Evolutionary conservation across 1,284 basidiomycete genomes (phyloP), one percentile per base, ranked within the genome.

Genomic region (Singerocomus inundabilis): DNA sequence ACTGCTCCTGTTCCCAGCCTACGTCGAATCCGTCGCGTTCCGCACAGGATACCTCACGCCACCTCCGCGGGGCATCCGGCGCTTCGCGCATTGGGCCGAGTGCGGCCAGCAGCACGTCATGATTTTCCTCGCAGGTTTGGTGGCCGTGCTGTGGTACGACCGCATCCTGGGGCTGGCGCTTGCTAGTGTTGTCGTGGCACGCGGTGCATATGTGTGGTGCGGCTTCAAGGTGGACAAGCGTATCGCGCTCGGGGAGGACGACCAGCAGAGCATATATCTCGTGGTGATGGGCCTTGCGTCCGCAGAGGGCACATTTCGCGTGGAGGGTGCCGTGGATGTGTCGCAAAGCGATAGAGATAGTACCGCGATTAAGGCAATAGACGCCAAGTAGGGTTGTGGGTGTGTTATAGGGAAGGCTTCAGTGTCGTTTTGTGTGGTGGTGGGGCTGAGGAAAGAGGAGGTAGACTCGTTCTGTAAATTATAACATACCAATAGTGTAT

Each of bases 51-150:
- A 73, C 56, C 45, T 74, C 42, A n/a, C n/a, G n/a, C 51, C 67
- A 4, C 61, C 70, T 34, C 66, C 67, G 6, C 58, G 51, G 36
- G 73, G 71, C 12, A 63, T 76, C 21, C 69, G 64, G 26, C 73
- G 75, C 28, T 77, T 75, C 48, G 69, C 71, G 18, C 68, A 78
- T 52, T 77, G 74, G 72, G 70, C 71, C 4, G 68, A 74, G 21
- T 70, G 67, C 50, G 73, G 70, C 6, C 58, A 69, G 46, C 70
- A 72, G 16, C 72, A 77, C 53, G 56, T 74, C 52, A 59, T 67
- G 56, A 71, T 72, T 39, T 79, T 79, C 54, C 46, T 72, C n/a
- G 64, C 68, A 5, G 60, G 56, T 24, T 12, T 74, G 6, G 53
- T 56, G 2, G 45, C 52, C 16, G 30, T 69, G n/a, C 21, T 64